These are phyloP conservation scores for Globisporangium splendens DNA, from an alignment of 352 stramenopile genomes.

Conservation along the genomic window DNA sequence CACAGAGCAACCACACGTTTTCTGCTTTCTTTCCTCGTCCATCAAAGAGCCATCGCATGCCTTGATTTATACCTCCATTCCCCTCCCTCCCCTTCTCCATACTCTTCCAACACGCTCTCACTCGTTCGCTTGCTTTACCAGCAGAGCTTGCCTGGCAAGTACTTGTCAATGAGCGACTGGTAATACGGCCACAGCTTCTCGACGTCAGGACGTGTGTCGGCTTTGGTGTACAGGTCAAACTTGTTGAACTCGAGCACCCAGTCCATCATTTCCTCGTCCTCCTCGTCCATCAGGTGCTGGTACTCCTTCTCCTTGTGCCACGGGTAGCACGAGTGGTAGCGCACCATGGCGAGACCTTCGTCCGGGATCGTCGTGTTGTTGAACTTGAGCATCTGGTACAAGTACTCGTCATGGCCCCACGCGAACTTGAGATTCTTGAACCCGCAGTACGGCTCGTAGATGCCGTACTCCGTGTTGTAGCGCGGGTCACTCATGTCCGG, in stretches of 20 bases:
- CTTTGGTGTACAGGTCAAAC: slow-evolving; percentile 94
- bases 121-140: slow-evolving; percentile 38
- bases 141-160: slow-evolving; percentile 66
- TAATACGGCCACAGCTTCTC: slow-evolving; percentile 92
- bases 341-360: slow-evolving; percentile 91
- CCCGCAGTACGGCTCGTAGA: slow-evolving; percentile 89
- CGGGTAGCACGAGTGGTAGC: slow-evolving; percentile 92
- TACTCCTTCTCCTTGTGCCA: slow-evolving; percentile 94
- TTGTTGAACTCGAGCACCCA: slow-evolving; percentile 93
- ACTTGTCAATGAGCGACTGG: slow-evolving; percentile 90
- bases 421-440: slow-evolving; percentile 88
- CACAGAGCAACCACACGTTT: too few species aligned
- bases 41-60: too few species aligned
- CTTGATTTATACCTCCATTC: too few species aligned
- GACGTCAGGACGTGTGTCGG: slow-evolving; percentile 71
- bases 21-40: too few species aligned
- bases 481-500: slow-evolving; percentile 83
- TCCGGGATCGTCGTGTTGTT: slow-evolving; percentile 86
- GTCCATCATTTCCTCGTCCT: slow-evolving; percentile 84
- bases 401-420: slow-evolving; percentile 93
- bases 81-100: too few species aligned
- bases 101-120: too few species aligned
- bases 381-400: slow-evolving; percentile 92
- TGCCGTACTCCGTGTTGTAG: slow-evolving; percentile 86
- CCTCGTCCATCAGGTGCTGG: slow-evolving; percentile 80